Evolutionary conservation across 768 basidiomycete genomes (phyloP), one percentile per base, ranked within the genome.

Genomic region (Inosperma sp.): DNA sequence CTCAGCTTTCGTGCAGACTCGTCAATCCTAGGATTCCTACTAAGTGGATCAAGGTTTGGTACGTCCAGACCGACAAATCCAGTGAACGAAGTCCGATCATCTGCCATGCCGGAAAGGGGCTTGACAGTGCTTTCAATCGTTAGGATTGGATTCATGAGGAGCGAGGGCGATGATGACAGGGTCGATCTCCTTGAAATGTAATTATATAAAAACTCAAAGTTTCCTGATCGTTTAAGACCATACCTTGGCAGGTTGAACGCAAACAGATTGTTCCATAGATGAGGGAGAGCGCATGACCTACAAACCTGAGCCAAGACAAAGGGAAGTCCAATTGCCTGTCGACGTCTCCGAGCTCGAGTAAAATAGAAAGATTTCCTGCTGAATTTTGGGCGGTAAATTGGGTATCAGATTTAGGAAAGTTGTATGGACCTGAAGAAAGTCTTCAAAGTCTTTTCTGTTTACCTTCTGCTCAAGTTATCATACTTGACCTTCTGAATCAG

Each of bases 311-410:
- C 45, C 8, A 56, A 22, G 29, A 42, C 29, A 21, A 46, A 56
- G 10, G 54, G 54, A 1, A 27, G 39, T 22, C 37, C 31, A 22
- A 36, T 33, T 51, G 21, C 29, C 35, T 4, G 40, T 52, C 25
- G 39, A 37, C 4, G 36, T 42, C 12, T 52, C 37, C 13, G 44
- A n/a, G n/a, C n/a, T n/a, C n/a, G n/a, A 35, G 34, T 52, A 52
- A 13, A 35, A 31, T 12, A 56, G 30, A 31, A 56, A 56, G 23
- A 56, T 52, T 26, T 52, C 50, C 26, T 56, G 54, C 7, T 52
- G 51, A 7, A 56, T 33, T 26, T 56, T 51, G 10, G 51, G 41
- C 13, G 54, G 54, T 22, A 56, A 45, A n/a, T 22, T 41, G 23
- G 51, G 50, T 4, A 56, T 29, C 8, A 37, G 45, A 27, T 34